These are phyloP conservation scores for Acorus gramineus DNA, from an alignment of 106 monocot genomes.

Conservation along the genomic window DNA sequence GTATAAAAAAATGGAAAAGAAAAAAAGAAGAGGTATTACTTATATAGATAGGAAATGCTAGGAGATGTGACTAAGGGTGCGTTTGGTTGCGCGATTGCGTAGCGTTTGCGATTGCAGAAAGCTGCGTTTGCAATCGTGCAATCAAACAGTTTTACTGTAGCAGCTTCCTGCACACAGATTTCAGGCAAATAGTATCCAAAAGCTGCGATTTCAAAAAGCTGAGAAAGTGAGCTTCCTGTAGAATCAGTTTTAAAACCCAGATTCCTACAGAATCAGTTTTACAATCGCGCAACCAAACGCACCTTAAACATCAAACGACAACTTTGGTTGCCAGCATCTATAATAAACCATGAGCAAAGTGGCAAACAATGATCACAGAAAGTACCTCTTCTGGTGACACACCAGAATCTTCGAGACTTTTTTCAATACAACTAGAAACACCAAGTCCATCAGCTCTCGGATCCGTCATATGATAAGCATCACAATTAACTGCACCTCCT, in stretches of 20 bases:
- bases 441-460: slow-evolving; percentile 47
- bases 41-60: neutral
- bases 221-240: too few relatives aligned
- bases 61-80: neutral
- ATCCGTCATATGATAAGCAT: slow-evolving; percentile 67
- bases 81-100: too few relatives aligned
- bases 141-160: too few relatives aligned
- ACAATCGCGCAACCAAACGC: too few relatives aligned
- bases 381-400: slow-evolving; percentile 46
- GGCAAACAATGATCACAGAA: neutral
- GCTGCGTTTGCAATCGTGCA: too few relatives aligned
- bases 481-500: slow-evolving; percentile 56
- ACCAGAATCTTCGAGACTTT: slow-evolving; percentile 42
- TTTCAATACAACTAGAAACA: slow-evolving; percentile 44
- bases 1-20: neutral
- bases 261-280: too few relatives aligned
- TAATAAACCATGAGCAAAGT: neutral
- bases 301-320: neutral
- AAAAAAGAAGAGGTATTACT: neutral
- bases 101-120: too few relatives aligned
- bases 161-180: too few relatives aligned
- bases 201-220: too few relatives aligned
- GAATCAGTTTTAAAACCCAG: too few relatives aligned
- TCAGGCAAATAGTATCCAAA: too few relatives aligned
- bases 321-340: neutral